Conservation (phyloP, 139 green algal genomes). For the Chlorella ohadii region DNA sequence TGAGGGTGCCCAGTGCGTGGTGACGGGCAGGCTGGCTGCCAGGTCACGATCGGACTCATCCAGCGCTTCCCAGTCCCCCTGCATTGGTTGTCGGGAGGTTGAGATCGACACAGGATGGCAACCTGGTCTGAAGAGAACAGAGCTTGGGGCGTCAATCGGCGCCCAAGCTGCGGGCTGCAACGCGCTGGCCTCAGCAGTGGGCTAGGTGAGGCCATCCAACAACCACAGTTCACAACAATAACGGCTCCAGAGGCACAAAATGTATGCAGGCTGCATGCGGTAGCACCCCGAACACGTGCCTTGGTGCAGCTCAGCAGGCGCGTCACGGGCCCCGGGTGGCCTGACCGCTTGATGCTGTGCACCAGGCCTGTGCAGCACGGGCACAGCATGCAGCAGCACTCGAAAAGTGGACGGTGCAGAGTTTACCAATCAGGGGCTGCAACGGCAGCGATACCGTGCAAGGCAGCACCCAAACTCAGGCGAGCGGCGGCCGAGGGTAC, state of each 20-base stretch:
- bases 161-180: too few species aligned
- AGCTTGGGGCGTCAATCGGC: too few species aligned
- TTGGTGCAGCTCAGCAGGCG: slow-evolving; percentile 79
- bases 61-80: neutral
- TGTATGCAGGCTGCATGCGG: too few species aligned
- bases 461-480: too few species aligned
- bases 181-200: too few species aligned
- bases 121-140: too few species aligned
- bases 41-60: neutral
- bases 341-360: slow-evolving; percentile 50
- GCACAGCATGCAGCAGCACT: neutral
- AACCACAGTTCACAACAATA: neutral
- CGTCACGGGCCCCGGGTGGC: slow-evolving; percentile 72
- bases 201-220: neutral
- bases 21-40: neutral
- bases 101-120: too few species aligned
- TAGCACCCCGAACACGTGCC: slow-evolving; percentile 34
- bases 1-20: slow-evolving; percentile 74
- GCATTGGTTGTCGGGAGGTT: neutral
- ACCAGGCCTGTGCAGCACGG: slow-evolving; percentile 21
- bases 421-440: too few species aligned
- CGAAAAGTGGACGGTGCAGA: neutral
- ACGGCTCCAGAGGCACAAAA: too few species aligned
- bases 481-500: too few species aligned
- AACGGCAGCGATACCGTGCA: too few species aligned